A percentile compares a stretch with the other conserved stretches of the same genome.
Evolutionary conservation across 208 protist species (phyloP).

Genomic region (Plasmodiophora brassicae): DNA sequence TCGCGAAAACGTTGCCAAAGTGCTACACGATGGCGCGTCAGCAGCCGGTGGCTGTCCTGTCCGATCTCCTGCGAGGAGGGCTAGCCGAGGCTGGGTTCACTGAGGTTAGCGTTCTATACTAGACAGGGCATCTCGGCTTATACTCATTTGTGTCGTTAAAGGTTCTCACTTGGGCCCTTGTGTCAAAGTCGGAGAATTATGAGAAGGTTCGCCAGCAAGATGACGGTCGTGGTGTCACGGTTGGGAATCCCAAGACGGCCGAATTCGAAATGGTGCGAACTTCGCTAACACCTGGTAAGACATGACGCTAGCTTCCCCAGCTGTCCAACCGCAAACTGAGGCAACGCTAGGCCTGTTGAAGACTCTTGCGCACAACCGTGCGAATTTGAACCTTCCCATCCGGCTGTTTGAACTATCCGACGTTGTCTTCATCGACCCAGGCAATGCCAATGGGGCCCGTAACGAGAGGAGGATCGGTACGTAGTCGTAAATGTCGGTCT

Average conservation of each 20-base stretch:
- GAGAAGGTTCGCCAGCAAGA: neutral
- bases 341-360: neutral
- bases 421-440: neutral
- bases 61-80: conserved; percentile 20
- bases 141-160: neutral
- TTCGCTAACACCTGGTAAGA: neutral
- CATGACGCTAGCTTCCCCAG: neutral
- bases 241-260: conserved; percentile 31
- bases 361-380: neutral
- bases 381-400: neutral
- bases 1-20: conserved; percentile 34
- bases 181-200: conserved; percentile 10
- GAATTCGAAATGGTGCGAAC: conserved; percentile 41
- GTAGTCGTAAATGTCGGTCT: too few species aligned
- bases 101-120: neutral
- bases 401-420: conserved; percentile 32
- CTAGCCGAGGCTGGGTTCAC: conserved; percentile 5
- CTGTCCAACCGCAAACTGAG: neutral
- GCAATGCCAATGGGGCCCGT: neutral
- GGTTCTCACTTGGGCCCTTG: conserved; percentile 20
- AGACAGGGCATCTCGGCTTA: neutral
- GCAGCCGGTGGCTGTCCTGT: conserved; percentile 33
- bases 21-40: conserved; percentile 30
- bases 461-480: conserved; percentile 25
- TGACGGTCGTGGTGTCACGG: neutral